Base-by-base conservation (phyloP, 371 early-diverging fungal genomes). In the Rhizopus delemar region DNA sequence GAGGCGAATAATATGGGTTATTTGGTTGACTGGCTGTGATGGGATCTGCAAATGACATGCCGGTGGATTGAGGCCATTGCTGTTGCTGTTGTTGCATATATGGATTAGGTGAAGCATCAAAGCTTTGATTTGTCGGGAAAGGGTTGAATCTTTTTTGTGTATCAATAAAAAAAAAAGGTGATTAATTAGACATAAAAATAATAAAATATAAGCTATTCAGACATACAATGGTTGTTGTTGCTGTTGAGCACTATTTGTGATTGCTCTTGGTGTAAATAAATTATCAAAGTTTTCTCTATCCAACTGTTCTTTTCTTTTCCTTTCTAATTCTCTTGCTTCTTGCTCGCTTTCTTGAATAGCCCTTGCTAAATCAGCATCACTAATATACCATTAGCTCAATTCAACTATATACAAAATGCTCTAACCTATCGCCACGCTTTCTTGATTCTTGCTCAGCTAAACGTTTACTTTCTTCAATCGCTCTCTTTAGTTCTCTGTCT, bases 401-500 rank as follows among this genome's bases (percentile, higher is more conserved):
- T 38, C 39, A 11, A 8, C 15, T 46, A 46, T 13, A 45, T 6
- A 38, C 5, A 5, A 12, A n/a, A 11, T 49, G 2, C 33, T 43
- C 28, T 53, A 46, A 72, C 67, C 69, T 60, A 51, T 73, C 74
- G 12, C 62, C 57, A 50, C 83, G 28, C n/a, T 67, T 60, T 45
- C 57, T 59, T 46, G 83, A 80, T 32, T 86, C 81, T n/a, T 73
- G 75, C 57, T 80, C 80, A 0, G 93, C 91, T 59, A 80, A 78
- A 29, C 85, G 81, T 66, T 83, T 84, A 70, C 92, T 92, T 57
- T 92, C 94, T 60, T 92, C 94, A 12, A 95, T 74, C 1, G 98
- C 98, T 52, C 78, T 71, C 59, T 87, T 88, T 39, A 95, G 73
- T 45, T 94, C 92, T 12, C 78, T 69, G 41, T 94, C 96, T 33